These are phyloP conservation scores for Citrus trifoliata DNA, from an alignment of 345 rosid species.

Conservation along the genomic window DNA sequence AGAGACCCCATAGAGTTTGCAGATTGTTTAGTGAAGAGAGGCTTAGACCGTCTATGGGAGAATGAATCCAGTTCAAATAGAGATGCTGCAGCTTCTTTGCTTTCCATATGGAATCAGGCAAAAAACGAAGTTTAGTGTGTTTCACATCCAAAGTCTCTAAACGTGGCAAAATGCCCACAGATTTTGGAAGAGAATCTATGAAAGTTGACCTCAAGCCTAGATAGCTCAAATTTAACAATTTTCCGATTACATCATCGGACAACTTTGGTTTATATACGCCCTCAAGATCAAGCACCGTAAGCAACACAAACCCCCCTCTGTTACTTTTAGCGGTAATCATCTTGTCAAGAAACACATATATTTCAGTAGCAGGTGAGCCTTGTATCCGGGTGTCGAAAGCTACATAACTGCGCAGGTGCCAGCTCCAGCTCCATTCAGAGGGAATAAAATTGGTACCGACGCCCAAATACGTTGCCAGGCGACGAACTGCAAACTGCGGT, in stretches of 20 bases:
- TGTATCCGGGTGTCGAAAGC: not conserved
- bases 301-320: not conserved
- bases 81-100: constrained; percentile 24
- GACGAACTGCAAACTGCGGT: not conserved
- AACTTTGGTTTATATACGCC: not conserved
- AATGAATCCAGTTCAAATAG: constrained; percentile 18
- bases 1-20: constrained; percentile 13
- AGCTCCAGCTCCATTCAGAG: not conserved
- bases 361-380: not conserved
- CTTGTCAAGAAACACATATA: not conserved
- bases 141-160: constrained; percentile 10
- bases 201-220: not conserved
- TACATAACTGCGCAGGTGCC: constrained; percentile 22
- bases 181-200: not conserved
- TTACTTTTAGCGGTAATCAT: not conserved
- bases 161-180: not conserved
- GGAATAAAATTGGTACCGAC: not conserved
- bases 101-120: constrained; percentile 26
- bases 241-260: not conserved
- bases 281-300: not conserved
- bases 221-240: not conserved
- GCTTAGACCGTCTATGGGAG: not conserved
- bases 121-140: constrained; percentile 23
- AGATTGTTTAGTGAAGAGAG: not conserved
- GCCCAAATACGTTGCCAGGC: constrained; percentile 13